Conservation (phyloP, 2,329 filamentous ascomycete species). For the Phialocephala sp. region DNA sequence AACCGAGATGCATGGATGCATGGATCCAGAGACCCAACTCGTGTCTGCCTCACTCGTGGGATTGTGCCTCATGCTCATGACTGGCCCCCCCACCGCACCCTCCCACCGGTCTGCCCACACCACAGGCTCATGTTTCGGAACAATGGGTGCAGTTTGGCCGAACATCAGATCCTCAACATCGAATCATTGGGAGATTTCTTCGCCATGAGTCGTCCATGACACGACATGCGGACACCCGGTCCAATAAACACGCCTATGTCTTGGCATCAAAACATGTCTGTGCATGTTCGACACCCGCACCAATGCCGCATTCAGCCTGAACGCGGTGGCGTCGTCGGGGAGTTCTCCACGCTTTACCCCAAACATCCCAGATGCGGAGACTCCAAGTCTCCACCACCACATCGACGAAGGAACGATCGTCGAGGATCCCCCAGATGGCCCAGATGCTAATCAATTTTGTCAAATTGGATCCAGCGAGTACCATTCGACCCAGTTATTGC, state of each 20-base stretch:
- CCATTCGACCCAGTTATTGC: slow-evolving; percentile 10
- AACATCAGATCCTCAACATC: background rate
- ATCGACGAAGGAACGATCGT: background rate
- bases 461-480: slow-evolving; percentile 17
- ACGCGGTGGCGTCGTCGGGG: background rate
- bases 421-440: slow-evolving; percentile 17
- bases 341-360: slow-evolving; percentile 13
- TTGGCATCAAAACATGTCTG: background rate
- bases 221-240: background rate
- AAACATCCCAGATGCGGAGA: slow-evolving; percentile 21
- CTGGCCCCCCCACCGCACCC: background rate
- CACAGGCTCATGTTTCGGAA: background rate
- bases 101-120: background rate
- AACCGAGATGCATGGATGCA: background rate
- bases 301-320: slow-evolving; percentile 6
- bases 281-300: background rate
- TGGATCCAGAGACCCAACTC: background rate
- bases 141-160: background rate
- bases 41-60: background rate
- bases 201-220: background rate
- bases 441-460: background rate
- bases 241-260: background rate
- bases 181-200: background rate
- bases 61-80: background rate
- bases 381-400: slow-evolving; percentile 3